Conservation (phyloP, 2,329 filamentous ascomycete genomes). For the Triangularia setosa region DNA sequence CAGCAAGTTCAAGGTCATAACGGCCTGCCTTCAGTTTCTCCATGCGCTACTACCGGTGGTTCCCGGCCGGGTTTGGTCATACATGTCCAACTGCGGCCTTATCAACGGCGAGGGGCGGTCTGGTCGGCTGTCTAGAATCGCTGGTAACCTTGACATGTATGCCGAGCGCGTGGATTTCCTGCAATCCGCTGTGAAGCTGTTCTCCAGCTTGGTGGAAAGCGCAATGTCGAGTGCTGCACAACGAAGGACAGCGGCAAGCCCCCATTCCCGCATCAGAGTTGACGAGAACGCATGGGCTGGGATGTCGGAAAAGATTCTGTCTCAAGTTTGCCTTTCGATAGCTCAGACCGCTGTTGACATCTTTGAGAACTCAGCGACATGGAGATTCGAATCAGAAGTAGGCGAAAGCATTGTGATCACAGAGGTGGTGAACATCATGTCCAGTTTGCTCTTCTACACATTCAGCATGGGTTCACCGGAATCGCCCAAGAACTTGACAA, state of each 20-base stretch:
- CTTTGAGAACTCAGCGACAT: slow-evolving; percentile 79
- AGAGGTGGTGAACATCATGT: slow-evolving; percentile 65
- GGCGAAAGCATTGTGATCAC: slow-evolving; percentile 67
- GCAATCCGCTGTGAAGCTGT: slow-evolving; percentile 67
- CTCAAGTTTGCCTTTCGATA: slow-evolving; percentile 67
- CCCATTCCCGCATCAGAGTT: slow-evolving; percentile 42
- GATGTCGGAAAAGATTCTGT: slow-evolving; percentile 73
- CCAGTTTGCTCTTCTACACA: slow-evolving; percentile 66
- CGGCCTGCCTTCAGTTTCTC: slow-evolving; percentile 75
- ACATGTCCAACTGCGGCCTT: slow-evolving; percentile 75
- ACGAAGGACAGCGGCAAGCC: slow-evolving; percentile 55
- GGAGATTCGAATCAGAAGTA: slow-evolving; percentile 70
- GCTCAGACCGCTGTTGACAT: slow-evolving; percentile 75
- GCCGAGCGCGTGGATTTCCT: slow-evolving; percentile 75
- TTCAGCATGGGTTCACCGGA: slow-evolving; percentile 68
- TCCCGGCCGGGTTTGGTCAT: slow-evolving; percentile 85
- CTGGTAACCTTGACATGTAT: slow-evolving; percentile 78
- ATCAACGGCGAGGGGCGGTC: slow-evolving; percentile 72
- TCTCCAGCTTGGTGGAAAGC: slow-evolving; percentile 71
- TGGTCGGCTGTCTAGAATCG: slow-evolving; percentile 71
- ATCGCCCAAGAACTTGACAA: slow-evolving; percentile 40
- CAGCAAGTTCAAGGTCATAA: slow-evolving; percentile 61
- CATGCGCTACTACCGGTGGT: slow-evolving; percentile 67
- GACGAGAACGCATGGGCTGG: slow-evolving; percentile 60
- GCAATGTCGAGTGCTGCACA: slow-evolving; percentile 66